Conservation (phyloP, 176 grass and related monocot species). For the Oryza brachyantha region DNA sequence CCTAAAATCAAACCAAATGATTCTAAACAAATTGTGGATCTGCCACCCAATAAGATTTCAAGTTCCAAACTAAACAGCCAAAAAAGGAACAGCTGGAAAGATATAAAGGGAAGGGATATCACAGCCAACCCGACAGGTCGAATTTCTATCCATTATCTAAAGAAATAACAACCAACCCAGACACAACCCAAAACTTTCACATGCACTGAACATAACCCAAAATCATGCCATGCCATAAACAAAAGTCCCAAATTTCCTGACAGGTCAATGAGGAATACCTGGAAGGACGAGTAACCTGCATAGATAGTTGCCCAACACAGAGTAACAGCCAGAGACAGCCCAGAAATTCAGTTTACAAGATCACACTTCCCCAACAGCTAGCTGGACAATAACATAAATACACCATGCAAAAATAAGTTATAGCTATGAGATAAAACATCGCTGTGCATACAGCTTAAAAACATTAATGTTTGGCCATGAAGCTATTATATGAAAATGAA, state of each 20-base stretch:
- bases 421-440: neutral
- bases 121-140: neutral
- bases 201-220: neutral
- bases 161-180: neutral
- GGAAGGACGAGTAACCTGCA: neutral
- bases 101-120: neutral
- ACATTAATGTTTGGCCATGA: neutral
- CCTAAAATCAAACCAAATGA: too few relatives aligned
- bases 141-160: too few relatives aligned
- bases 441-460: neutral
- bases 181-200: neutral
- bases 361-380: conserved; percentile 55
- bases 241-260: neutral
- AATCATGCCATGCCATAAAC: neutral
- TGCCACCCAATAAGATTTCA: neutral
- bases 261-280: conserved; percentile 25
- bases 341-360: neutral
- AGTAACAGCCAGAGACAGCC: neutral
- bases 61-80: neutral
- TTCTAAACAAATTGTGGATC: too few relatives aligned
- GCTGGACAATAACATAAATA: conserved; percentile 31
- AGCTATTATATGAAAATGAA: neutral
- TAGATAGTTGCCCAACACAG: conserved; percentile 8
- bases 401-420: neutral
- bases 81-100: neutral